Conservation (phyloP, 2,329 filamentous ascomycete species). For the Sporothrix euskadiensis region DNA sequence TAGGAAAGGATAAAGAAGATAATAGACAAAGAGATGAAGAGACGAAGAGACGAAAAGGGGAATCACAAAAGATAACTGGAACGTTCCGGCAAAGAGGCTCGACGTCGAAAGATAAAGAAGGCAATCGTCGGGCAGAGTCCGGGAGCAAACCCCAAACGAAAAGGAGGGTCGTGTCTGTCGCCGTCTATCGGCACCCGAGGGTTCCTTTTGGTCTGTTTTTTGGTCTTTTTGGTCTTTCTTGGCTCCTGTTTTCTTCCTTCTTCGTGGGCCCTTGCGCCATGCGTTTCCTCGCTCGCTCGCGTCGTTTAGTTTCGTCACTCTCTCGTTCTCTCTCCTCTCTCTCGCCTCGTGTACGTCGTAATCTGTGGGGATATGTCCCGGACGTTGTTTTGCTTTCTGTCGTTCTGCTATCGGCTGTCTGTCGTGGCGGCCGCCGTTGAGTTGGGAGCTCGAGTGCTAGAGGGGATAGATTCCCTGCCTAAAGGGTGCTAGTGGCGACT, state of each 20-base stretch:
- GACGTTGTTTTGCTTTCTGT: background rate
- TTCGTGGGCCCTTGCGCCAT: background rate
- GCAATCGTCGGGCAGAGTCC: background rate
- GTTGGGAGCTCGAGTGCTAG: background rate
- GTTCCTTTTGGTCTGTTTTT: background rate
- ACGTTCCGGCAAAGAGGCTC: background rate
- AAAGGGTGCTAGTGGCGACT: constrained; percentile 21
- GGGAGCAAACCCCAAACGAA: too few relatives aligned
- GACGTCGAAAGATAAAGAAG: constrained; percentile 11
- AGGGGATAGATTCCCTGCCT: constrained; percentile 28
- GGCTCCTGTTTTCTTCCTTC: too few relatives aligned
- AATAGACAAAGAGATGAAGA: background rate
- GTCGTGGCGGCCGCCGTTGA: background rate
- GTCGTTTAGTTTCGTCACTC: background rate
- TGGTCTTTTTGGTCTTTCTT: background rate
- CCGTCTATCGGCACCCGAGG: constrained; percentile 1
- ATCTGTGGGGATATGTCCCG: background rate
- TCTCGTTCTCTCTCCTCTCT: background rate
- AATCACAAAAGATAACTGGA: background rate
- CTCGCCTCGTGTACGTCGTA: background rate
- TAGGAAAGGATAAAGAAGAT: background rate
- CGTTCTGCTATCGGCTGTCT: background rate
- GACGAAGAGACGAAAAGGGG: background rate
- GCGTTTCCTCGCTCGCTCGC: background rate
- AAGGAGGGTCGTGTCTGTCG: background rate